phyloP scores from a whole-genome alignment of 441 rosid genomes.

The Theobroma grandiflorum region DNA sequence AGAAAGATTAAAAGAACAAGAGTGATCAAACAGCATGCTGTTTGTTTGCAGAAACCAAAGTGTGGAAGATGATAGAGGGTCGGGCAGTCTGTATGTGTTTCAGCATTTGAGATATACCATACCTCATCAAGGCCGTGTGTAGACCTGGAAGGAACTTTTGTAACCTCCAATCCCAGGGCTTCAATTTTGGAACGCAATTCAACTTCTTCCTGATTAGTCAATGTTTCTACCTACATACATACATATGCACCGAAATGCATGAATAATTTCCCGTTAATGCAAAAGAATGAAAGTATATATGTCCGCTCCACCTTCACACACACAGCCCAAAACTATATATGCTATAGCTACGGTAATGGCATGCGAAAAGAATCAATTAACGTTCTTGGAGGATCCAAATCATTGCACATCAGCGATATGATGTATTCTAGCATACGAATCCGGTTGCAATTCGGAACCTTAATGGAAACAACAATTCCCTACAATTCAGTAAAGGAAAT shows the following conservation, averaged over 20 bases:
- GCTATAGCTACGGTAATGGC: too few relatives aligned
- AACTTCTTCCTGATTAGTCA: conserved; percentile 81
- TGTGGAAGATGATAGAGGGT: not conserved
- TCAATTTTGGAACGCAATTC: conserved; percentile 86
- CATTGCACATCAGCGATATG: too few relatives aligned
- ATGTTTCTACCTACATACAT: conserved; percentile 64
- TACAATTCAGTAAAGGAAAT: not conserved
- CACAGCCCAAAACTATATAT: too few relatives aligned
- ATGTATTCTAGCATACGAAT: not conserved
- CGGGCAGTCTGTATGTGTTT: not conserved
- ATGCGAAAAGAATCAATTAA: too few relatives aligned
- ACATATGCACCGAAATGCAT: not conserved
- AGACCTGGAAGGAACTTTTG: conserved; percentile 74
- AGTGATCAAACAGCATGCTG: not conserved
- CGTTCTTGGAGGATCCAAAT: too few relatives aligned
- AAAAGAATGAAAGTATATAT: too few relatives aligned
- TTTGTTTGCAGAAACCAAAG: not conserved
- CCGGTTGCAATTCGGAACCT: not conserved
- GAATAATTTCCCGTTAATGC: not conserved
- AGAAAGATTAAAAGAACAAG: conserved; percentile 1
- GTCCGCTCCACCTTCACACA: too few relatives aligned
- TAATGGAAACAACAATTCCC: conserved; percentile 4
- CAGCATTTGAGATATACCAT: not conserved
- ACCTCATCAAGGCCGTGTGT: conserved; percentile 66
- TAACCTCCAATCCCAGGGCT: conserved; percentile 83